Conservation (phyloP, 75 land plant genomes). For the Pseudotsuga menziesii region DNA sequence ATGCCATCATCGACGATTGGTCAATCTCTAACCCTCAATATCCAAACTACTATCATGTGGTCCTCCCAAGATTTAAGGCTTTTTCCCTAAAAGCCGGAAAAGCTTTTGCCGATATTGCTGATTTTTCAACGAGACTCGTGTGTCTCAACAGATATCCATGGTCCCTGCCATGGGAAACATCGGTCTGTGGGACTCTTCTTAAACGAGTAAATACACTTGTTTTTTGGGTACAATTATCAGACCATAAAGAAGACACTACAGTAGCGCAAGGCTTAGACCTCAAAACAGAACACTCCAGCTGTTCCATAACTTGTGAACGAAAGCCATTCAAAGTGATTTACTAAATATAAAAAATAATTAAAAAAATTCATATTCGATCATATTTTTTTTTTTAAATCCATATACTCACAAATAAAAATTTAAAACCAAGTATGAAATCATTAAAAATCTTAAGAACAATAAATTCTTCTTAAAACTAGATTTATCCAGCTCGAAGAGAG, state of each 20-base stretch:
- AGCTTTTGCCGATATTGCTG: neutral
- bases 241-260: neutral
- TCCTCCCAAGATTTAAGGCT: neutral
- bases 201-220: constrained; percentile 38
- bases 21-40: neutral
- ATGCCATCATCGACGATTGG: neutral
- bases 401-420: too few relatives aligned
- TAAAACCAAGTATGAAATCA: too few relatives aligned
- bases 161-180: neutral
- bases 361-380: too few relatives aligned
- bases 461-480: too few relatives aligned
- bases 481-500: too few relatives aligned
- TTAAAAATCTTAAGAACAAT: too few relatives aligned
- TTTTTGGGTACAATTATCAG: constrained; percentile 4
- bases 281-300: neutral
- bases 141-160: constrained; percentile 1
- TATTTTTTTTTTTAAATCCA: too few relatives aligned
- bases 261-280: neutral
- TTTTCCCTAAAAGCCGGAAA: neutral
- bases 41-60: neutral
- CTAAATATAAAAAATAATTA: too few relatives aligned
- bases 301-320: neutral
- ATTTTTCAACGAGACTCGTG: neutral
- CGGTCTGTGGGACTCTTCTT: constrained; percentile 3
- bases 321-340: neutral